These are phyloP conservation scores for Cucurbita pepo DNA, from an alignment of 306 rosid species.

Conservation along the genomic window DNA sequence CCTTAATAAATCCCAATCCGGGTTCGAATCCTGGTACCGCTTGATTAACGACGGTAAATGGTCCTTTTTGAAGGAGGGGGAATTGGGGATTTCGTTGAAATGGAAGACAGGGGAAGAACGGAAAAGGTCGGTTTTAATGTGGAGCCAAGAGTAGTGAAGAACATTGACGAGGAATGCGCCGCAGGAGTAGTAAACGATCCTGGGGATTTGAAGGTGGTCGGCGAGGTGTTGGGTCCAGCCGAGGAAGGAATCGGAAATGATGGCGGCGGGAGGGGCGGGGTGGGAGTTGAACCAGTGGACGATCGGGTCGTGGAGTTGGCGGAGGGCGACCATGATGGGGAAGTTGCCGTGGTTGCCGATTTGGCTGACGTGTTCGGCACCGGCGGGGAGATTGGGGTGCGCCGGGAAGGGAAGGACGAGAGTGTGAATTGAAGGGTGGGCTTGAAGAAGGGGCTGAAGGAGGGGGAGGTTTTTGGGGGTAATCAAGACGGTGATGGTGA, in stretches of 20 bases:
- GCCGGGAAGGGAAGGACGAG: slow-evolving; percentile 46
- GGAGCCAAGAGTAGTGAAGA: slow-evolving; percentile 9
- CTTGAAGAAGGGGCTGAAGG: slow-evolving; percentile 30
- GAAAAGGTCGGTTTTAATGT: not conserved
- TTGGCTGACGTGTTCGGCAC: slow-evolving; percentile 32
- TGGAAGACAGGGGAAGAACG: not conserved
- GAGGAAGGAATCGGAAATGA: slow-evolving; percentile 43
- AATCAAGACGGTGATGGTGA: slow-evolving; percentile 31
- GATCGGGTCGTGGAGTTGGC: slow-evolving; percentile 18
- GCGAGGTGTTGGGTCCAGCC: slow-evolving; percentile 28
- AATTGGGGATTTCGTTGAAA: not conserved
- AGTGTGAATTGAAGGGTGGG: slow-evolving; percentile 25
- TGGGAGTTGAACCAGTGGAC: slow-evolving; percentile 31
- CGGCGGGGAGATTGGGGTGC: slow-evolving; percentile 38
- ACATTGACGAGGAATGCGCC: slow-evolving; percentile 7
- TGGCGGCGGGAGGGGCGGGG: slow-evolving; percentile 32
- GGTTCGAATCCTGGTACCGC: slow-evolving; percentile 20
- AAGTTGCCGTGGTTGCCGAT: slow-evolving; percentile 41
- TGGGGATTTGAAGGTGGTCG: slow-evolving; percentile 17
- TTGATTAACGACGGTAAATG: slow-evolving; percentile 30
- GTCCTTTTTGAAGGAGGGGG: slow-evolving; percentile 25
- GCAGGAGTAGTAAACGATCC: slow-evolving; percentile 14
- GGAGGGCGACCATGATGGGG: slow-evolving; percentile 17
- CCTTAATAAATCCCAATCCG: slow-evolving; percentile 25
- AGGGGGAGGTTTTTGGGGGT: slow-evolving; percentile 49